A percentile compares a stretch with the other conserved stretches of the same genome.
Evolutionary conservation across 2,329 filamentous ascomycete species (phyloP).

Genomic region (Aspergillus tubingensis): DNA sequence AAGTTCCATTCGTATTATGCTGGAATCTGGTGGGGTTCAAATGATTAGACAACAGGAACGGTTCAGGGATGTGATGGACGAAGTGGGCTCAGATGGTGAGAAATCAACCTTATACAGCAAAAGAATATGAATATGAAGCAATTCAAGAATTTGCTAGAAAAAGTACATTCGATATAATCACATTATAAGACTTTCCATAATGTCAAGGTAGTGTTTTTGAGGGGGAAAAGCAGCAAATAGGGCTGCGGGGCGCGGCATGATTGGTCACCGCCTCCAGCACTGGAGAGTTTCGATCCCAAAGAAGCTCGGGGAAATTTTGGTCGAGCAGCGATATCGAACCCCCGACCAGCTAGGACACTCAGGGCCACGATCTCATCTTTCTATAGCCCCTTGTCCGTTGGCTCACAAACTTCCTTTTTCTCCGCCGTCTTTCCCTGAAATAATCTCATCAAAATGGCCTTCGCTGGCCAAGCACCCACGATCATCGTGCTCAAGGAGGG

Average conservation of each 20-base stretch:
- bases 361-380: constrained; percentile 29
- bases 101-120: too few relatives aligned
- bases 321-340: constrained; percentile 34
- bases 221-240: constrained; percentile 11
- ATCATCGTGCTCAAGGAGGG: constrained; percentile 98
- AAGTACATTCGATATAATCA: too few relatives aligned
- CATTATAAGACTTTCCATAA: too few relatives aligned
- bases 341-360: constrained; percentile 32
- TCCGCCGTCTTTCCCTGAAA: constrained; percentile 20
- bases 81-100: too few relatives aligned
- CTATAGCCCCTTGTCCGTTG: constrained; percentile 15
- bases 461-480: constrained; percentile 94
- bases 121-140: too few relatives aligned
- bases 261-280: constrained; percentile 39
- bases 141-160: too few relatives aligned
- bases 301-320: constrained; percentile 48
- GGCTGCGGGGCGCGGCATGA: constrained; percentile 27
- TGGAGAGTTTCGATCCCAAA: constrained; percentile 31
- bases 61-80: too few relatives aligned
- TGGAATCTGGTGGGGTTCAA: too few relatives aligned
- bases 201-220: not conserved
- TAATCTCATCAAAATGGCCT: constrained; percentile 69
- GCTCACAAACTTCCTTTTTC: constrained; percentile 13
- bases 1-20: too few relatives aligned
- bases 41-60: too few relatives aligned